A percentile compares a stretch with the other conserved stretches of the same genome.
Conservation (phyloP, 441 rosid species). For the Dalechampia spathulata region DNA sequence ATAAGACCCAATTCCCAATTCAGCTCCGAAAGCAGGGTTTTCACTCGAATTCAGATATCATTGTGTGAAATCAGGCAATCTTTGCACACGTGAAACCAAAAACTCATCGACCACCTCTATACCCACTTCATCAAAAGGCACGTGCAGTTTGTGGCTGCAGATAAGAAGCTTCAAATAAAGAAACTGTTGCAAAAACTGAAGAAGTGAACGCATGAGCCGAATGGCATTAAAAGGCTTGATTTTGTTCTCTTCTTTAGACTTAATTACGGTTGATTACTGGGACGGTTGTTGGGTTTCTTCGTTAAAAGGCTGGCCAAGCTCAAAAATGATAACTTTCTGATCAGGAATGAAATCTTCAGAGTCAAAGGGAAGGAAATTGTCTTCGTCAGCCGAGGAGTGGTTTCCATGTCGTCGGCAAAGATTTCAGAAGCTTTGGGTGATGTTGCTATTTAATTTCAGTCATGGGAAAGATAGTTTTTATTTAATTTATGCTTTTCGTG, state of each 20-base stretch:
- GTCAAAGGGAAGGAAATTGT: slow-evolving; percentile 65
- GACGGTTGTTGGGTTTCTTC: slow-evolving; percentile 2
- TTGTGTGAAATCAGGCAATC: slow-evolving; percentile 58
- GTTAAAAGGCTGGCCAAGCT: slow-evolving; percentile 45
- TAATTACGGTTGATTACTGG: background rate
- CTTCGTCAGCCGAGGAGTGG: slow-evolving; percentile 23
- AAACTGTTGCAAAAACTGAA: slow-evolving; percentile 57
- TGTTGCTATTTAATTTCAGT: slow-evolving; percentile 36
- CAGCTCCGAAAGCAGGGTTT: slow-evolving; percentile 37
- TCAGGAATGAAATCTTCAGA: slow-evolving; percentile 89
- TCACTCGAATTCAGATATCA: slow-evolving; percentile 38
- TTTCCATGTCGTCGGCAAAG: slow-evolving; percentile 49
- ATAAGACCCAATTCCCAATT: slow-evolving; percentile 54
- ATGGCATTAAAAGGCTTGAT: slow-evolving; percentile 29
- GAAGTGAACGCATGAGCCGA: slow-evolving; percentile 46
- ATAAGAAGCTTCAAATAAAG: slow-evolving; percentile 84
- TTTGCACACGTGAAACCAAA: slow-evolving; percentile 58
- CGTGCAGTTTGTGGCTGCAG: slow-evolving; percentile 74
- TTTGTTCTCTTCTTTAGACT: slow-evolving; percentile 18
- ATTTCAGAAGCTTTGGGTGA: slow-evolving; percentile 69
- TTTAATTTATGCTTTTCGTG: background rate
- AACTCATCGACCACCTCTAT: slow-evolving; percentile 64
- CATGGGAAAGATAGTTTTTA: no score
- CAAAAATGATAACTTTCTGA: slow-evolving; percentile 85
- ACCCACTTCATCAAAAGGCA: slow-evolving; percentile 56